Evolutionary conservation across 2,329 filamentous ascomycete genomes (phyloP).

Genomic region (Botrytis porri): DNA sequence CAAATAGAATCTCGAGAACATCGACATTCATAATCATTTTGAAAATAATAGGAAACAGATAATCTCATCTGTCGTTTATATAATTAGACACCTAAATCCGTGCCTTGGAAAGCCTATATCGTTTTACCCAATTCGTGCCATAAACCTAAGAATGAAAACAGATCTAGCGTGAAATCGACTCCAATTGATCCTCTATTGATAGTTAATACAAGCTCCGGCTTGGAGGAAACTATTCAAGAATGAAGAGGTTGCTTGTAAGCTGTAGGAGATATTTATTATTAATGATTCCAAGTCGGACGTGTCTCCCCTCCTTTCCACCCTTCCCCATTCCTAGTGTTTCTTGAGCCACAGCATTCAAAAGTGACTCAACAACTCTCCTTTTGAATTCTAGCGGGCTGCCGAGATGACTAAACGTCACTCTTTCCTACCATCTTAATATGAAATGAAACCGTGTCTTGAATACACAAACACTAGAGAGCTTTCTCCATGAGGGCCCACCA

Average conservation of each 20-base stretch:
- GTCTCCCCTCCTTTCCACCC: too few species aligned
- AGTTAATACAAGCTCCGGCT: not conserved
- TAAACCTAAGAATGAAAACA: not conserved
- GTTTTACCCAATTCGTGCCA: too few species aligned
- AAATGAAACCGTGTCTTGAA: not conserved
- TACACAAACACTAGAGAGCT: not conserved
- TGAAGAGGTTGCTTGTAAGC: not conserved
- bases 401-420: not conserved
- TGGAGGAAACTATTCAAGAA: not conserved
- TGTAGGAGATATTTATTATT: not conserved
- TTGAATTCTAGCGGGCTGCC: not conserved
- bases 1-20: not conserved
- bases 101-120: too few species aligned
- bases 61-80: not conserved
- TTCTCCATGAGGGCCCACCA: not conserved
- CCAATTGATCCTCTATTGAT: not conserved
- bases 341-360: not conserved
- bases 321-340: not conserved
- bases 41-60: not conserved
- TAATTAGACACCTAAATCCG: not conserved
- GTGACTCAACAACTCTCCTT: not conserved
- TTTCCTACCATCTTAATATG: not conserved
- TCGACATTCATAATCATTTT: not conserved
- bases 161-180: not conserved
- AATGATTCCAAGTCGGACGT: not conserved